A percentile compares a stretch with the other conserved stretches of the same genome.
These are phyloP conservation scores for Punctularia strigosozonata DNA, from an alignment of 768 basidiomycete species.

Conservation along the genomic window DNA sequence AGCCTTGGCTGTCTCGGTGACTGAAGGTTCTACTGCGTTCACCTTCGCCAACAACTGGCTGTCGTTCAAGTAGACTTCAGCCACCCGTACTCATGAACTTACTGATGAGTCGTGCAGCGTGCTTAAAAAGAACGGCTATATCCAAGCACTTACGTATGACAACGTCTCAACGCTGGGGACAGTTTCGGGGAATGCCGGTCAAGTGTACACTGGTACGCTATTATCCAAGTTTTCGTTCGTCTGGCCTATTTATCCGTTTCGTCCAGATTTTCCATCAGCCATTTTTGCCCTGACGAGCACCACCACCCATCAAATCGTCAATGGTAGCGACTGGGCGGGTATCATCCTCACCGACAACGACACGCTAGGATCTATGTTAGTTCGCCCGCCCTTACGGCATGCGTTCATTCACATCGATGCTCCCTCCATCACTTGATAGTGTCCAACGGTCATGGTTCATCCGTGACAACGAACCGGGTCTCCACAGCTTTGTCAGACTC, in stretches of 20 bases:
- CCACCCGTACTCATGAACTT: too few relatives aligned
- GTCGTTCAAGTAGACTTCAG: too few relatives aligned
- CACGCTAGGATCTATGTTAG: slow-evolving; percentile 6
- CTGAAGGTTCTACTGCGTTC: too few relatives aligned
- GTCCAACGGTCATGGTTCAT: slow-evolving; percentile 18
- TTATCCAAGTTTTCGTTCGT: neutral
- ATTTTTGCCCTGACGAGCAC: slow-evolving; percentile 8
- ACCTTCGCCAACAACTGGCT: too few relatives aligned
- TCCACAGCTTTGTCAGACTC: slow-evolving; percentile 16
- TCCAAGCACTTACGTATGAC: slow-evolving; percentile 12
- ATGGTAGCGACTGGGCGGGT: slow-evolving; percentile 13
- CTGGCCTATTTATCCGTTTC: neutral
- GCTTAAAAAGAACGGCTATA: slow-evolving; percentile 11
- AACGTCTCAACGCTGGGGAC: slow-evolving; percentile 10
- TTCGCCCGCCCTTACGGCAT: neutral
- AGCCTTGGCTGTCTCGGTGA: too few relatives aligned
- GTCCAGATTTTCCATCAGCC: slow-evolving; percentile 15
- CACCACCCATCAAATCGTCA: slow-evolving; percentile 5
- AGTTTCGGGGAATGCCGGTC: slow-evolving; percentile 12
- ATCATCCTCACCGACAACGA: slow-evolving; percentile 16
- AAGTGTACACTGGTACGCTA: slow-evolving; percentile 11
- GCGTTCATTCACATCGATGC: too few relatives aligned
- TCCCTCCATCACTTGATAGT: neutral
- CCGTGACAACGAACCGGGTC: slow-evolving; percentile 14
- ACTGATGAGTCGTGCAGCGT: too few relatives aligned